Conservation (phyloP, 805 yeast species). For the Brettanomyces sp. region DNA sequence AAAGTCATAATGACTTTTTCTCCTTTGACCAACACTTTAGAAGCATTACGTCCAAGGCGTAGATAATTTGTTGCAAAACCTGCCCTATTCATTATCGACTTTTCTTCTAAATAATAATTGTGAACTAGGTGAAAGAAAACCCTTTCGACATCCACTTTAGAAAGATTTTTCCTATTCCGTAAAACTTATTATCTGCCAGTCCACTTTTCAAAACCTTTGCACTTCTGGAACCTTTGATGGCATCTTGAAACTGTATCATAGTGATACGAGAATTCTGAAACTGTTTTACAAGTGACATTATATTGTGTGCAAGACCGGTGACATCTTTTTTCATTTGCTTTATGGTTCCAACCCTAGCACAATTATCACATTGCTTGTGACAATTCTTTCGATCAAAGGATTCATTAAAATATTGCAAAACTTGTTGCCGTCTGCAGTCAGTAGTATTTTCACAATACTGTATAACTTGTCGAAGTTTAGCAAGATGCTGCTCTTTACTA, state of each 20-base stretch:
- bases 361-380: constrained; percentile 75
- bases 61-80: constrained; percentile 80
- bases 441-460: constrained; percentile 86
- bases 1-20: constrained; percentile 46
- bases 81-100: constrained; percentile 51
- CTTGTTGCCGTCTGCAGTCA: constrained; percentile 86
- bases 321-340: constrained; percentile 53
- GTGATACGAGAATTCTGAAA: constrained; percentile 60
- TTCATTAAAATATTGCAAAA: constrained; percentile 86
- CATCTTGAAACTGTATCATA: constrained; percentile 70
- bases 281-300: constrained; percentile 48
- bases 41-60: constrained; percentile 48
- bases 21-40: constrained; percentile 33
- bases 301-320: constrained; percentile 50
- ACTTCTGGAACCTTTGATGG: constrained; percentile 62
- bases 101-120: constrained; percentile 58
- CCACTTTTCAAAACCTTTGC: constrained; percentile 56
- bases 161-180: constrained; percentile 61
- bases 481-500: constrained; percentile 68
- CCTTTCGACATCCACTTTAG: constrained; percentile 69
- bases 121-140: constrained; percentile 71
- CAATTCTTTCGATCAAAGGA: constrained; percentile 60
- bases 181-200: constrained; percentile 48
- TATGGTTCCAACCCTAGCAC: constrained; percentile 37
- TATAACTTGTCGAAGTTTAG: constrained; percentile 72